Evolutionary conservation across 2,329 filamentous ascomycete genomes (phyloP).

Genomic region (Trichoderma hamatum): DNA sequence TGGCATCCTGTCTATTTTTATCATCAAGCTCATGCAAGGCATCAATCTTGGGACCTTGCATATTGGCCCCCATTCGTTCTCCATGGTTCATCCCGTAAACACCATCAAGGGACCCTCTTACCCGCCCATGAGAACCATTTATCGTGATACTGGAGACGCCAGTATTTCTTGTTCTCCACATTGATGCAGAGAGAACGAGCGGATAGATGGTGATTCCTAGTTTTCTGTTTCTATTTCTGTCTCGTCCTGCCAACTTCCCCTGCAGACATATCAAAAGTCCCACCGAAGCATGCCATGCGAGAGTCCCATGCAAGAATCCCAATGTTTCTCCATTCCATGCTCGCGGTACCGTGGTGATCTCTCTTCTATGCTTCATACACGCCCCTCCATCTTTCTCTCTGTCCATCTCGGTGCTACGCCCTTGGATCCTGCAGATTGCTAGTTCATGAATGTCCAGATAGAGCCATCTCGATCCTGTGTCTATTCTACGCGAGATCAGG

Average conservation of each 20-base stretch:
- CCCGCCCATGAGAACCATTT: not conserved
- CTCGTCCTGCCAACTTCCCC: not conserved
- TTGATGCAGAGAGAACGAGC: not conserved
- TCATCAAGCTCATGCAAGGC: conserved; percentile 5
- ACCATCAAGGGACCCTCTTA: not conserved
- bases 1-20: conserved; percentile 11
- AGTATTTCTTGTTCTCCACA: not conserved
- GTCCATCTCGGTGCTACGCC: not conserved
- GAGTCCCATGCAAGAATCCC: conserved; percentile 7
- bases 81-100: not conserved
- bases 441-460: conserved; percentile 20
- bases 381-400: conserved; percentile 7
- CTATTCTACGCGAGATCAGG: conserved; percentile 23
- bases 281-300: not conserved
- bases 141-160: not conserved
- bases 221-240: conserved; percentile 24
- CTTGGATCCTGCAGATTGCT: conserved; percentile 11
- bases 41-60: conserved; percentile 11
- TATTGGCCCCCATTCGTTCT: not conserved
- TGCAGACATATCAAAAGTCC: conserved; percentile 18
- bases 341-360: conserved; percentile 19
- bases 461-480: conserved; percentile 18
- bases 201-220: not conserved
- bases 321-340: not conserved
- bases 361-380: conserved; percentile 12